Conservation (phyloP, 1,284 basidiomycete species). For the Flammula alnicola region DNA sequence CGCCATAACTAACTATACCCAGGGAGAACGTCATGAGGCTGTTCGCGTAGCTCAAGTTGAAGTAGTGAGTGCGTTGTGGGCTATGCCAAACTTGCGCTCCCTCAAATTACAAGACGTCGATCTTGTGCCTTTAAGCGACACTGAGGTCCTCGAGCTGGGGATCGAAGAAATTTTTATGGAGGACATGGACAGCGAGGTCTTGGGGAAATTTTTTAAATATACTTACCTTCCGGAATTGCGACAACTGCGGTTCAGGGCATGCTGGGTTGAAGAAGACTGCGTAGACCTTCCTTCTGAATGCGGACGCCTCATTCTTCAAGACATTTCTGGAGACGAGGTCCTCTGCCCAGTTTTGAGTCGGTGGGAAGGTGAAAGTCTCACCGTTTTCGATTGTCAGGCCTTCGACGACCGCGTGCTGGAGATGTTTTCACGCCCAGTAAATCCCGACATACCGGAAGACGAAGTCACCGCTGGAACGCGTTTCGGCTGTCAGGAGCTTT, state of each 20-base stretch:
- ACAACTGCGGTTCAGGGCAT: background rate
- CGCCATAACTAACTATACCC: no score
- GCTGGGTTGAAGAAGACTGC: background rate
- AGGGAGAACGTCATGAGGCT: no score
- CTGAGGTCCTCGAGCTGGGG: background rate
- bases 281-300: background rate
- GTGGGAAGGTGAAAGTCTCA: background rate
- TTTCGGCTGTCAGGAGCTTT: background rate
- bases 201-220: background rate
- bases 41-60: no score
- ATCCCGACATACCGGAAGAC: background rate
- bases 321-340: no score
- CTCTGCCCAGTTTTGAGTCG: background rate
- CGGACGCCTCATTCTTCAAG: no score
- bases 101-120: no score
- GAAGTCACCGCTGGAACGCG: background rate
- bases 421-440: background rate
- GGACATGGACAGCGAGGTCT: background rate
- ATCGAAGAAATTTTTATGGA: background rate
- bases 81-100: no score
- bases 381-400: background rate
- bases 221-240: background rate
- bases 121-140: no score
- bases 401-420: background rate
- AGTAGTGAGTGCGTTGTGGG: no score